Evolutionary conservation across 2,329 filamentous ascomycete genomes (phyloP).

Genomic region (Stemphylium vesicarium): DNA sequence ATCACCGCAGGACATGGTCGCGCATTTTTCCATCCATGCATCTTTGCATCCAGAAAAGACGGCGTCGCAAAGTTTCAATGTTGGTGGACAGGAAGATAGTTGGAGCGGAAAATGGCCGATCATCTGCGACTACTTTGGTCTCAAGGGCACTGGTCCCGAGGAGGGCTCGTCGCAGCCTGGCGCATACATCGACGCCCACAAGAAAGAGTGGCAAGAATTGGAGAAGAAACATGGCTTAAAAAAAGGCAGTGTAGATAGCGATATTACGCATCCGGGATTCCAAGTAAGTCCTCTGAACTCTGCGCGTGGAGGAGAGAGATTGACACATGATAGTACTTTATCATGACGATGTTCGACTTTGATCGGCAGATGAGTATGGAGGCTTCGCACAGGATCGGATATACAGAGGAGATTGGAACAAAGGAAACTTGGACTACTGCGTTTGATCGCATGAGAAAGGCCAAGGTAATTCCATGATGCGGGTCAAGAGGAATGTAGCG

Average conservation of each 20-base stretch:
- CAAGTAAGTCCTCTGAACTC: conserved; percentile 25
- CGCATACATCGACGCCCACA: conserved; percentile 37
- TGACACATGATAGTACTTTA: conserved; percentile 33
- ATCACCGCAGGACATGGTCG: conserved; percentile 52
- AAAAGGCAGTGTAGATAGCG: conserved; percentile 54
- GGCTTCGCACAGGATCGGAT: conserved; percentile 48
- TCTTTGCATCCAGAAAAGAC: conserved; percentile 51
- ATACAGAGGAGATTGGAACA: conserved; percentile 49
- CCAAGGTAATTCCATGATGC: conserved; percentile 49
- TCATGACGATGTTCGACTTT: conserved; percentile 53
- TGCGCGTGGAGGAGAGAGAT: background rate
- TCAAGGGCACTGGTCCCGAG: conserved; percentile 49
- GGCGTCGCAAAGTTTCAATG: conserved; percentile 52
- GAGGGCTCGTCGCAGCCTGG: conserved; percentile 37
- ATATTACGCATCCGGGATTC: conserved; percentile 46
- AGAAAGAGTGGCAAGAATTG: conserved; percentile 36
- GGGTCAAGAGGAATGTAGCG: background rate
- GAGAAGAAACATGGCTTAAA: conserved; percentile 37
- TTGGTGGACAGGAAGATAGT: conserved; percentile 49
- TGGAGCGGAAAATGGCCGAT: conserved; percentile 57
- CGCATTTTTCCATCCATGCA: conserved; percentile 52
- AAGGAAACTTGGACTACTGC: conserved; percentile 52
- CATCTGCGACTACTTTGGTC: conserved; percentile 55
- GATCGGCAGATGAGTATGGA: conserved; percentile 56
- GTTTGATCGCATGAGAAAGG: conserved; percentile 53